Base-by-base conservation (phyloP, 495 filamentous ascomycete genomes). In the Schizothecium vesticola region DNA sequence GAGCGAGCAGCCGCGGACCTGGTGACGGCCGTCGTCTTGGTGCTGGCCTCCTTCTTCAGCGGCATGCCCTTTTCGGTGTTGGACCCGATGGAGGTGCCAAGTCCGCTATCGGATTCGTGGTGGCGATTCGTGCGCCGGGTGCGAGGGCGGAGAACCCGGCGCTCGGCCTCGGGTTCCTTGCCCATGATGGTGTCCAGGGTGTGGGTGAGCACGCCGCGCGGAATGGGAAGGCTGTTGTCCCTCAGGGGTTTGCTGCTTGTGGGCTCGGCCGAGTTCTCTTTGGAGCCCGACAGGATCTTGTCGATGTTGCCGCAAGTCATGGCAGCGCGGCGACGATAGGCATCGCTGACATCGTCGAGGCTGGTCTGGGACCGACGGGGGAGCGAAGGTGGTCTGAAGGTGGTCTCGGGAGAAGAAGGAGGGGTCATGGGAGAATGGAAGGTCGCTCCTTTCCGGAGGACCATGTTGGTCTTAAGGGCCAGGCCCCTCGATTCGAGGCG, bases 371-470 rank as follows among this genome's bases (percentile, higher is more conserved):
- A 88, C 55, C 88, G 88, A 62, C 82, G 82, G 69, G 86, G 85
- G 55, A 88, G 80, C 36, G 80, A 75, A 10, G 82, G 84, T 61
- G 81, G 79, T 67, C 80, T 81, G 72, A 86, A 84, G 69, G 79
- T 71, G 25, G 71, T 73, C 51, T 85, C 79, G 1, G 80, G 76
- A 31, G 81, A 77, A 59, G 77, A 73, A 62, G 80, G 79, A 60
- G 83, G 79, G 56, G 81, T 80, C 59, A 74, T 75, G 65, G 81
- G 82, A 70, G 82, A 82, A 65, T 89, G 84, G 78, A 91, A 91
- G 67, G 88, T 91, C 7, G 85, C 82, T 43, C 86, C 86, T 78
- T 89, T 90, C 75, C 81, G 82, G 73, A 91, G 84, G 67, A 77
- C 72, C 71, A 83, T 72, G 78, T 78, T 82, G 72, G 82, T 85